Evolutionary conservation across 1,284 basidiomycete genomes (phyloP), one percentile per base, ranked within the genome.

Genomic region (Retiboletus fuscus): DNA sequence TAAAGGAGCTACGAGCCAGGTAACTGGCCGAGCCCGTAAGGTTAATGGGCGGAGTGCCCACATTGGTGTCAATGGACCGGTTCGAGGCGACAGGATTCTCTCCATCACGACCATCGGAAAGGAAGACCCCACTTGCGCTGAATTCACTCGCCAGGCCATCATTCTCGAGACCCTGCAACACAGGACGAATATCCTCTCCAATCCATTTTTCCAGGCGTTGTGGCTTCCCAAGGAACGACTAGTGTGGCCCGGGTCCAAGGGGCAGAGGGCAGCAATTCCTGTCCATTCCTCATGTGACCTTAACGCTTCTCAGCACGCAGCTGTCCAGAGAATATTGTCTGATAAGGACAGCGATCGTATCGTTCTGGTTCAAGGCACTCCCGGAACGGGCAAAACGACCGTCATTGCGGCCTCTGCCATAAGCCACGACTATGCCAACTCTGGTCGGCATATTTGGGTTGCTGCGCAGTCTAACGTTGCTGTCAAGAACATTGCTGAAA

Each of bases 401-500:
- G 76, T 81, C n/a, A 81, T 83, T 6, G 76, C 81, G 1, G 89
- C 91, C 7, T 85, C 88, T 24, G 91, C 92, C 11, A 79, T 83
- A 4, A 84, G 82, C 62, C 75, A 84, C 26, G 75, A 83, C 61
- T 66, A 76, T 28, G 77, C 74, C 68, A 39, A 44, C 3, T 71
- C 67, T 28, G 11, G 16, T 15, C 80, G 76, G 3, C 67, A 74
- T 22, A 87, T 93, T 15, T 95, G 92, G 92, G 85, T 95, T 13
- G 83, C 92, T 68, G 92, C 93, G 8, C 91, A 95, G 66, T 91
- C 87, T 0, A 90, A 90, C 76, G 86, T 90, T 49, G 90, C 86
- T 8, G 87, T 89, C 16, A 88, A 87, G 75, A 89, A 89, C 68
- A 87, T 89, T 34, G 88, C 87, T 1, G 85, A 87, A 72, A 88